A percentile compares a stretch with the other conserved stretches of the same genome.
Evolutionary conservation across 208 protist genomes (phyloP).

Genomic region (Blastocrithidia nonstop): DNA sequence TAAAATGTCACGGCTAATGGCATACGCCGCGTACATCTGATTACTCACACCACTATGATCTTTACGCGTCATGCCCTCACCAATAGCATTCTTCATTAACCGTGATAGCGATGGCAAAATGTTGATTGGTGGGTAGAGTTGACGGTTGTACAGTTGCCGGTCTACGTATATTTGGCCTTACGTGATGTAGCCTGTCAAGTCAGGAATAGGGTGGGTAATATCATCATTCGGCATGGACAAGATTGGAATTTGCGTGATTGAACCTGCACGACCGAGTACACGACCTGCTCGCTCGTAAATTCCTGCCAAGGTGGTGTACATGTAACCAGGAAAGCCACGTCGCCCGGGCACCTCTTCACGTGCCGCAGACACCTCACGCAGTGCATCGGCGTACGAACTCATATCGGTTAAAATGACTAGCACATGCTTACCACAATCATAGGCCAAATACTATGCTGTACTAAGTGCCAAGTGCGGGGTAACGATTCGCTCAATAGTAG

Average conservation of each 20-base stretch:
- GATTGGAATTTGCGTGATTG: conserved; percentile 99
- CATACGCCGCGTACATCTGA: conserved; percentile 99
- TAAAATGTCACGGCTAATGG: conserved; percentile 98
- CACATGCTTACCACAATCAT: conserved; percentile 99
- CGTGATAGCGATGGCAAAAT: conserved; percentile 99
- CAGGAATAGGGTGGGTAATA: conserved; percentile 99
- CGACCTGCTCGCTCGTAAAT: conserved; percentile 99
- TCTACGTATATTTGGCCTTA: conserved; percentile 99
- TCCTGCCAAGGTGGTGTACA: conserved; percentile 99
- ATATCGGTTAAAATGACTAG: conserved; percentile 99
- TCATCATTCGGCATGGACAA: conserved; percentile 99
- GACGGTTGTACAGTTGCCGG: conserved; percentile 97
- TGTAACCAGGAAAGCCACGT: conserved; percentile 99
- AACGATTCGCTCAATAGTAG: conserved; percentile 99
- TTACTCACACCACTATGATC: conserved; percentile 99
- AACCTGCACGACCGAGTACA: conserved; percentile 96
- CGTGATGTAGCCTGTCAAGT: conserved; percentile 99
- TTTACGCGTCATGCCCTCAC: conserved; percentile 97
- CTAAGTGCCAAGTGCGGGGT: conserved; percentile 99
- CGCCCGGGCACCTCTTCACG: conserved; percentile 99
- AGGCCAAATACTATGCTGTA: conserved; percentile 99
- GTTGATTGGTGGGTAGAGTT: conserved; percentile 99
- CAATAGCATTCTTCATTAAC: conserved; percentile 99
- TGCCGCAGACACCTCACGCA: conserved; percentile 99
- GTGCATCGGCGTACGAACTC: conserved; percentile 99